Evolutionary conservation across 805 yeast genomes (phyloP).

Genomic region (Ogataea corticis): DNA sequence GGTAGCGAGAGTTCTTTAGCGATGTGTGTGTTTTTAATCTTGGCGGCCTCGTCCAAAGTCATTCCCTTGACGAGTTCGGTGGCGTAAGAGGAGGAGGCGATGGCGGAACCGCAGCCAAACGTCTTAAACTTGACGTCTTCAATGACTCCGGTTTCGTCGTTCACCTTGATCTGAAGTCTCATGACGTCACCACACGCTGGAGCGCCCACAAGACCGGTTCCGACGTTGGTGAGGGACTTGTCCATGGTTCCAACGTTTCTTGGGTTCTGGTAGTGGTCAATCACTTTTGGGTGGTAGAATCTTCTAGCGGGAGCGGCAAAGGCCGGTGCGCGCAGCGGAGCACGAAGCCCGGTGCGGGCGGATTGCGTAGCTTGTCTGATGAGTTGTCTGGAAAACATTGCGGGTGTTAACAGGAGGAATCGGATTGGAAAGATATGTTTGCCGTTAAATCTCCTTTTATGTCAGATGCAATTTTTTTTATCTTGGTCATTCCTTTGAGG

Average conservation of each 20-base stretch:
- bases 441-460: background rate
- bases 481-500: background rate
- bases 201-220: constrained; percentile 97
- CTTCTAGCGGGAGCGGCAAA: background rate
- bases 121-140: constrained; percentile 97
- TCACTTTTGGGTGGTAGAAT: constrained; percentile 85
- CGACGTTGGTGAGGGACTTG: constrained; percentile 73
- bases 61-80: constrained; percentile 95
- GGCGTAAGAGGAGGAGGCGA: constrained; percentile 92
- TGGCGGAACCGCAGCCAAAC: constrained; percentile 98
- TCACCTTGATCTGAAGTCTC: constrained; percentile 94
- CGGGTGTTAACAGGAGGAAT: background rate
- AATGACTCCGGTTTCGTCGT: constrained; percentile 85
- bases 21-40: constrained; percentile 89
- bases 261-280: constrained; percentile 95
- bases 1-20: constrained; percentile 95
- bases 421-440: background rate
- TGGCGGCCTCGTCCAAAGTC: constrained; percentile 89
- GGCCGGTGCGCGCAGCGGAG: background rate
- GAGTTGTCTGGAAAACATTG: constrained; percentile 25
- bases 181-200: constrained; percentile 99
- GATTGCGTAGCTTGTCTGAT: constrained; percentile 13
- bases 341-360: background rate
- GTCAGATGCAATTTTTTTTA: background rate
- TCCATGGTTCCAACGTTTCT: constrained; percentile 94